These are phyloP conservation scores for Marasmius sp. DNA, from an alignment of 1,284 basidiomycete species.

Conservation along the genomic window DNA sequence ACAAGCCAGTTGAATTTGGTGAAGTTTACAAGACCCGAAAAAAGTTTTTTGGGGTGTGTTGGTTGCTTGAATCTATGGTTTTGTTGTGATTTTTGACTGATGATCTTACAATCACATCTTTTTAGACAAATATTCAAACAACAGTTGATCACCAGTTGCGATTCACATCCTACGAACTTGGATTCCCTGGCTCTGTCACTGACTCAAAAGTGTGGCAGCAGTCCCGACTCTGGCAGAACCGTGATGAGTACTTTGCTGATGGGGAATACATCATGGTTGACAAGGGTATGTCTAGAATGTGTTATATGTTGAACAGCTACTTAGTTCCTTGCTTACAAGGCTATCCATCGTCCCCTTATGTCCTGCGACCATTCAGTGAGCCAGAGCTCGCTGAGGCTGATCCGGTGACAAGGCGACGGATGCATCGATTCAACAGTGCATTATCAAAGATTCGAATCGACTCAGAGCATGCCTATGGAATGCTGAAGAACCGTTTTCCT, in stretches of 20 bases:
- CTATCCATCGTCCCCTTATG: slow-evolving; percentile 21
- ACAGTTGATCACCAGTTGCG: slow-evolving; percentile 10
- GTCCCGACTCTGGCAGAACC: slow-evolving; percentile 15
- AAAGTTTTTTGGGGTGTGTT: neutral
- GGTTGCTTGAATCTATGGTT: too few species aligned
- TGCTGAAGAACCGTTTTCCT: slow-evolving; percentile 26
- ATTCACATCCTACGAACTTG: slow-evolving; percentile 16
- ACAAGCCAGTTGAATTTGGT: neutral
- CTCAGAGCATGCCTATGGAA: slow-evolving; percentile 27
- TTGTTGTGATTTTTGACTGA: too few species aligned
- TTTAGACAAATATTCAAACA: slow-evolving; percentile 16
- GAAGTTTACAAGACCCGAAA: slow-evolving; percentile 5
- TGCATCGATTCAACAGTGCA: slow-evolving; percentile 18
- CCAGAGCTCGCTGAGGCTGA: slow-evolving; percentile 7
- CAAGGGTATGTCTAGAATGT: slow-evolving; percentile 6
- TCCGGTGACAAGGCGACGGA: slow-evolving; percentile 8
- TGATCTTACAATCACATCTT: too few species aligned
- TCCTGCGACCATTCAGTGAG: slow-evolving; percentile 23
- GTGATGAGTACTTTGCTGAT: slow-evolving; percentile 3
- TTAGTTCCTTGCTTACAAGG: too few species aligned
- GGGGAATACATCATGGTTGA: slow-evolving; percentile 5
- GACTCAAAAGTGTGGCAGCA: slow-evolving; percentile 16
- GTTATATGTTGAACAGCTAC: too few species aligned
- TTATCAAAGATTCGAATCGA: slow-evolving; percentile 22
- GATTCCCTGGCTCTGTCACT: slow-evolving; percentile 15